phyloP scores from a whole-genome alignment of 768 basidiomycete genomes.

The Tulasnella sp. region DNA sequence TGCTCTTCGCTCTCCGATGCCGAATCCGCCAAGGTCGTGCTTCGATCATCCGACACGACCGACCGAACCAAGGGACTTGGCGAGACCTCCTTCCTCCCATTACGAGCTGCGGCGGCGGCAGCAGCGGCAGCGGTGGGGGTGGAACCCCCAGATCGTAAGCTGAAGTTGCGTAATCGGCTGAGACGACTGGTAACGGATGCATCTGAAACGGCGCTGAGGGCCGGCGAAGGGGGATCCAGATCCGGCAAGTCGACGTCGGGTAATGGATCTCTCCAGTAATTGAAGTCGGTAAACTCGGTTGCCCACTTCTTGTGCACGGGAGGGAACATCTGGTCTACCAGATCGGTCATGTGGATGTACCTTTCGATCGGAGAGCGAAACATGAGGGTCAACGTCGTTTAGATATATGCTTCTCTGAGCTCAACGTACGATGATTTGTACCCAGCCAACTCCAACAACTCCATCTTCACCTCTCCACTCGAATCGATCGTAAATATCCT shows the following conservation, averaged over 20 bases:
- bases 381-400: too few species aligned
- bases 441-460: not conserved
- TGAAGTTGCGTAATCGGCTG: constrained; percentile 32
- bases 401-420: too few species aligned
- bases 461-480: not conserved
- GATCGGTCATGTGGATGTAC: constrained; percentile 97
- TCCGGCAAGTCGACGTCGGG: constrained; percentile 77
- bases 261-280: constrained; percentile 86
- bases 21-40: constrained; percentile 31
- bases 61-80: not conserved
- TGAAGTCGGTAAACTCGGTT: constrained; percentile 93
- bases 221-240: constrained; percentile 81
- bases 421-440: too few species aligned
- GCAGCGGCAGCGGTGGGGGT: constrained; percentile 38
- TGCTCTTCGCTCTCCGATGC: constrained; percentile 41
- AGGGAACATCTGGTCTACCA: constrained; percentile 99
- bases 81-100: constrained; percentile 4
- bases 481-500: not conserved
- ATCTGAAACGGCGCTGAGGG: constrained; percentile 91
- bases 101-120: constrained; percentile 25
- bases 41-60: constrained; percentile 10
- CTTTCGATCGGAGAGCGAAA: constrained; percentile 41
- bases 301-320: constrained; percentile 86
- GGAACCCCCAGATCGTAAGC: constrained; percentile 2
- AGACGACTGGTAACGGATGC: constrained; percentile 47